Percentiles rank a stretch among this genome's conserved stretches.
These are phyloP conservation scores for Lentinula aciculospora DNA, from an alignment of 768 basidiomycete species.

Conservation along the genomic window DNA sequence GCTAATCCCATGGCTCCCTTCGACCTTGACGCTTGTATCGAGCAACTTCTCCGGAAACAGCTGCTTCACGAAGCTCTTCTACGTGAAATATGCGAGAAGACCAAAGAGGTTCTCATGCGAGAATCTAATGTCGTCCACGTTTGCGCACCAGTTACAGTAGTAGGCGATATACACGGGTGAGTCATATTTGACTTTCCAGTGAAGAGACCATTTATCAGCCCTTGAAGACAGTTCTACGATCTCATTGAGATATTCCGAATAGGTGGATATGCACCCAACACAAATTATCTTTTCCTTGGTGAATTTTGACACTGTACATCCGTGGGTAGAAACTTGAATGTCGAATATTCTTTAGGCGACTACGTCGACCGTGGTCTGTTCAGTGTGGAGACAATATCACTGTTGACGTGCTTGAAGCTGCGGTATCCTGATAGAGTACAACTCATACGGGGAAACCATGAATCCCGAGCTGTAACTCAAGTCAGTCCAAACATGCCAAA, in stretches of 20 bases:
- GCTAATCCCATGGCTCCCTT: conserved; percentile 58
- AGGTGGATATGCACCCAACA: conserved; percentile 94
- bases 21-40: conserved; percentile 95
- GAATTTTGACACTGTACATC: conserved; percentile 22
- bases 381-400: conserved; percentile 97
- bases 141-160: conserved; percentile 94
- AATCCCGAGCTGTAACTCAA: conserved; percentile 96
- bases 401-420: conserved; percentile 93
- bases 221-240: conserved; percentile 95
- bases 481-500: conserved; percentile 41
- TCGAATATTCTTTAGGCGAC: conserved; percentile 57
- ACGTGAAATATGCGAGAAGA: conserved; percentile 99
- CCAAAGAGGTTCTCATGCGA: conserved; percentile 97
- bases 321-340: neutral
- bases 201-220: conserved; percentile 23
- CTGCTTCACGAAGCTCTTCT: conserved; percentile 91
- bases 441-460: conserved; percentile 96
- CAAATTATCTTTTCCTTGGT: conserved; percentile 98
- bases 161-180: conserved; percentile 99
- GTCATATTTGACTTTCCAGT: conserved; percentile 23
- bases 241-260: conserved; percentile 98
- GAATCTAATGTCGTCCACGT: conserved; percentile 99
- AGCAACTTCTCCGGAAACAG: conserved; percentile 85
- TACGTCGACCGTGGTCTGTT: conserved; percentile 98
- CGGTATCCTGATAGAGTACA: conserved; percentile 96